These are phyloP conservation scores for Dichotomopilus funicola DNA, from an alignment of 2,329 filamentous ascomycete genomes.

Conservation along the genomic window DNA sequence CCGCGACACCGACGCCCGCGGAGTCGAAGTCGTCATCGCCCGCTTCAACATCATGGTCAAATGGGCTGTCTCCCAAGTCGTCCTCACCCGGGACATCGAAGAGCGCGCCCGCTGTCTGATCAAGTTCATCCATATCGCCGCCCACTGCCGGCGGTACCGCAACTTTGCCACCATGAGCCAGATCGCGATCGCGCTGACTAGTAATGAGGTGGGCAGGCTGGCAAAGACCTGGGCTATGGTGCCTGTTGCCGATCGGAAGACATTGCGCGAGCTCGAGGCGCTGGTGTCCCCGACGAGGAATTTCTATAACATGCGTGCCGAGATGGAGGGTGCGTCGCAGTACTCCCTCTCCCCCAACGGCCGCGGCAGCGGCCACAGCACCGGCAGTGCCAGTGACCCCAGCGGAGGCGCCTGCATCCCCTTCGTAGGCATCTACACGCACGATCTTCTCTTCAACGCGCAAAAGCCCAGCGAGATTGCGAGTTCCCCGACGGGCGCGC, in stretches of 20 bases:
- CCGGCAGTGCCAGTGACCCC: no score
- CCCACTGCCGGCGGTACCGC: conserved; percentile 65
- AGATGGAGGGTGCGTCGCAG: conserved; percentile 60
- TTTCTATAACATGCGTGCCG: conserved; percentile 67
- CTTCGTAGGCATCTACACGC: conserved; percentile 77
- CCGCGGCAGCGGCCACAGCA: no score
- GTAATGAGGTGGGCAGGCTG: conserved; percentile 63
- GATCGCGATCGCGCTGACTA: conserved; percentile 69
- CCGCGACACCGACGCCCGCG: conserved; percentile 62
- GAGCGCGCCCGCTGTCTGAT: conserved; percentile 71
- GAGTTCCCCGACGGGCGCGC: conserved; percentile 57
- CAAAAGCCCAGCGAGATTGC: conserved; percentile 71
- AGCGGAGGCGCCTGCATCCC: conserved; percentile 68
- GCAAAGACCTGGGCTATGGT: conserved; percentile 66
- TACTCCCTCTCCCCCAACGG: no score
- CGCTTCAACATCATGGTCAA: conserved; percentile 86
- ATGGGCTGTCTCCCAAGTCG: conserved; percentile 74
- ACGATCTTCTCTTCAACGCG: conserved; percentile 75
- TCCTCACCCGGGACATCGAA: conserved; percentile 64
- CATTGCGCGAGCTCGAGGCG: conserved; percentile 61
- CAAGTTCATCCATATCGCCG: conserved; percentile 76
- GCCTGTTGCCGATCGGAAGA: conserved; percentile 56
- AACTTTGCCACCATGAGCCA: conserved; percentile 84
- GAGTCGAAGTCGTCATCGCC: conserved; percentile 77
- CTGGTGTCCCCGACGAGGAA: conserved; percentile 73